phyloP scores from a whole-genome alignment of 1,284 basidiomycete genomes.

The Cryptococcus sp. region DNA sequence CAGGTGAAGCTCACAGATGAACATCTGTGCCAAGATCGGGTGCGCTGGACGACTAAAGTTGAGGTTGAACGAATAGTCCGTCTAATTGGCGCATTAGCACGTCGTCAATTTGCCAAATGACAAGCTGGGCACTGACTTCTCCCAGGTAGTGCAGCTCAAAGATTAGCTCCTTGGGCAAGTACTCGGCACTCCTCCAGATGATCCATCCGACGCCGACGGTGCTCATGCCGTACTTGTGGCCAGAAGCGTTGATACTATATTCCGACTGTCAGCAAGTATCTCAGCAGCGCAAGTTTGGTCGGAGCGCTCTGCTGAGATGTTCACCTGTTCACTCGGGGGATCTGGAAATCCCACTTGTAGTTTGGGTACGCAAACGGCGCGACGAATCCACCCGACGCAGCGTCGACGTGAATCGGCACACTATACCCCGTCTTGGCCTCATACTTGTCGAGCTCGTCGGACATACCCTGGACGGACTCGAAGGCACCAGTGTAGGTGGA shows the following conservation, averaged over 20 bases:
- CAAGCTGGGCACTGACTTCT: constrained; percentile 16
- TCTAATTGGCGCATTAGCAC: constrained; percentile 20
- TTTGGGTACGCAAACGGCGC: constrained; percentile 63
- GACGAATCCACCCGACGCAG: constrained; percentile 68
- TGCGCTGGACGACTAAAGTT: constrained; percentile 82
- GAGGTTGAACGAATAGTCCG: constrained; percentile 76
- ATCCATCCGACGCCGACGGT: constrained; percentile 86
- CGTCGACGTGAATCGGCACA: constrained; percentile 74
- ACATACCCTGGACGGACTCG: constrained; percentile 85
- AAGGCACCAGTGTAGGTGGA: constrained; percentile 90
- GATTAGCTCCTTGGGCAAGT: constrained; percentile 80
- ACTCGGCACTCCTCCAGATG: constrained; percentile 71
- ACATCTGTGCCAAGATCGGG: constrained; percentile 89
- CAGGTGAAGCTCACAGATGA: constrained; percentile 58
- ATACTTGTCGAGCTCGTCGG: constrained; percentile 78
- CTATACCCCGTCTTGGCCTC: constrained; percentile 72
- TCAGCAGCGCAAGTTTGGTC: no score
- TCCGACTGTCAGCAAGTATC: constrained; percentile 7
- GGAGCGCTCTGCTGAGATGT: background rate
- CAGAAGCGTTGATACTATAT: constrained; percentile 57
- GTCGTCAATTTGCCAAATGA: background rate
- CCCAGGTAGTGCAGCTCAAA: constrained; percentile 82
- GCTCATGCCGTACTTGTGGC: constrained; percentile 80
- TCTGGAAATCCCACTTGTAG: constrained; percentile 77
- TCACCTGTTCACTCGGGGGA: constrained; percentile 69